phyloP scores from a whole-genome alignment of 768 basidiomycete genomes.

The Tricholoma hemisulphureum region DNA sequence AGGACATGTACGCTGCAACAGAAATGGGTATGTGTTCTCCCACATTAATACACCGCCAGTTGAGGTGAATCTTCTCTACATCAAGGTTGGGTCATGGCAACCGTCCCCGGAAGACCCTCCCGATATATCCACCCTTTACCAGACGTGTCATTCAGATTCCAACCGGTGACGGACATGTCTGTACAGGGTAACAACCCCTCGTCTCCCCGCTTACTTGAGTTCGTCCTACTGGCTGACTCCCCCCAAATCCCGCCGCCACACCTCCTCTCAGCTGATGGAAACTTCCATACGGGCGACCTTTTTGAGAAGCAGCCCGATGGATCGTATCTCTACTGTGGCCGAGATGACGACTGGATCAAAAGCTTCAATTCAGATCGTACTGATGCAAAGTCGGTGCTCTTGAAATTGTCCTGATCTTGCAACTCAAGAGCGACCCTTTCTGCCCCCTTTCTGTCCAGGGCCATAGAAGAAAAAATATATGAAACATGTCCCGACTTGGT shows the following conservation, averaged over 20 bases:
- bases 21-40: too few species aligned
- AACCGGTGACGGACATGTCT: slow-evolving; percentile 46
- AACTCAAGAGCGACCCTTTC: slow-evolving; percentile 9
- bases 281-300: slow-evolving; percentile 82
- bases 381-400: slow-evolving; percentile 61
- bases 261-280: slow-evolving; percentile 59
- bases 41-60: too few species aligned
- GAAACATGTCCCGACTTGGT: slow-evolving; percentile 62
- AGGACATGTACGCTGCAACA: too few species aligned
- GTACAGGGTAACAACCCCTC: slow-evolving; percentile 50
- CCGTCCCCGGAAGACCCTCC: too few species aligned
- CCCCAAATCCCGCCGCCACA: slow-evolving; percentile 65
- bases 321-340: slow-evolving; percentile 62
- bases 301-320: slow-evolving; percentile 64
- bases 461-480: slow-evolving; percentile 76
- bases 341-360: slow-evolving; percentile 87
- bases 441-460: slow-evolving; percentile 32
- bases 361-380: slow-evolving; percentile 75
- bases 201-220: slow-evolving; percentile 57
- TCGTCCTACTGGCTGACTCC: slow-evolving; percentile 67
- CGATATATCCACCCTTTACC: slow-evolving; percentile 55
- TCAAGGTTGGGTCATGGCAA: too few species aligned
- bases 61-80: too few species aligned
- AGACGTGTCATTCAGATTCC: slow-evolving; percentile 61
- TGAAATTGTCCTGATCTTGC: background rate